Evolutionary conservation across 2,329 filamentous ascomycete genomes (phyloP), one percentile per base, ranked within the genome.

Genomic region (Fusarium sp.): DNA sequence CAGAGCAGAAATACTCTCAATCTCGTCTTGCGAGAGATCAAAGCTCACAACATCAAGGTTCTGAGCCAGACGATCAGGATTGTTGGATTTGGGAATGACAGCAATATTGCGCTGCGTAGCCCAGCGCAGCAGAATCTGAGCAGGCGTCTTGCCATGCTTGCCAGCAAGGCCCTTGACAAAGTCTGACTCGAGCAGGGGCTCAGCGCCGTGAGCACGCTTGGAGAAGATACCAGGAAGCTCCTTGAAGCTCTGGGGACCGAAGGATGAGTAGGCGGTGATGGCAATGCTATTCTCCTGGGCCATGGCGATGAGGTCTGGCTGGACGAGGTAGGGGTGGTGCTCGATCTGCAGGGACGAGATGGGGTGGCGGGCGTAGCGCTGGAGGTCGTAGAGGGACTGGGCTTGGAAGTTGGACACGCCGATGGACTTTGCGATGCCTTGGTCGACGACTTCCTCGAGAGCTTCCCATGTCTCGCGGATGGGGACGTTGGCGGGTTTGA

Each of bases 401-500:
- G 80, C 79, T 67, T 80, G 82, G 84, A 93, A 93, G 82, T 95
- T 95, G 79, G 84, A 88, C 58, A 95, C 82, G 63, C 91, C 91
- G 72, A 94, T 92, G 75, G 84, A 87, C 71, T 82, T 84, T 62
- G 87, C 82, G 42, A 94, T 82, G 23, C 85, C 84, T 72, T 83
- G 78, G 68, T 85, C 83, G 53, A 91, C 88, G 39, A 92, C 80
- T 48, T 77, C 74, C 80, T 94, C 91, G 83, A 95, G 88, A 35
- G 90, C 89, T 48, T 82, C 79, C 89, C 91, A 95, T 42, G 91
- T 94, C 77, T 92, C 86, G 72, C 90, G 86, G 75, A 92, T 89
- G 44, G 84, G 82, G 33, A 89, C 88, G 65, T 86, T 88, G 78
- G 63, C 70, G 65, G 79, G 79, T 69, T 80, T 82, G 57, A 82